These are phyloP conservation scores for Selaginella tamariscina DNA, from an alignment of 75 land plant genomes.

Conservation along the genomic window DNA sequence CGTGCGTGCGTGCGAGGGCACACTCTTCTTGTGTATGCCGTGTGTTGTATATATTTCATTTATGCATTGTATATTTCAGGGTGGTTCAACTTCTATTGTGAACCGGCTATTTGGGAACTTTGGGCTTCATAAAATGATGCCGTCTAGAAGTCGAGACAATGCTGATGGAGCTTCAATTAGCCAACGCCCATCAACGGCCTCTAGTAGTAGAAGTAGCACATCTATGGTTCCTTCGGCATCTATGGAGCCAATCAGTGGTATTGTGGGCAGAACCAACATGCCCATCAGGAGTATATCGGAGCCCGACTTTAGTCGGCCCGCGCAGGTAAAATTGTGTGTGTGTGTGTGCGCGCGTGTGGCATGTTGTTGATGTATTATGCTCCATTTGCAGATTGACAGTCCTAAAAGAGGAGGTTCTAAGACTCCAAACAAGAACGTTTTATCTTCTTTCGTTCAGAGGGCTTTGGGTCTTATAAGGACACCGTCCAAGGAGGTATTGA, in stretches of 20 bases:
- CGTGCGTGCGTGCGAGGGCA: not conserved
- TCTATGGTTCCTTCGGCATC: constrained; percentile 64
- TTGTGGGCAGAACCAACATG: constrained; percentile 33
- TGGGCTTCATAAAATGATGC: constrained; percentile 1
- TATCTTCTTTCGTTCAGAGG: constrained; percentile 35
- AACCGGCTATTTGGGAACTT: not conserved
- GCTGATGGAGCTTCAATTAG: not conserved
- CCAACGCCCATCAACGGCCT: not conserved
- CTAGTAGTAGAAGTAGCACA: constrained; percentile 19
- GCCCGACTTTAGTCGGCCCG: constrained; percentile 65
- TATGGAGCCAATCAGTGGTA: constrained; percentile 50
- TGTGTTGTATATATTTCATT: not conserved
- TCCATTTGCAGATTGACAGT: not conserved
- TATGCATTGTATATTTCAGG: not conserved
- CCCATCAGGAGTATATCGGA: constrained; percentile 74
- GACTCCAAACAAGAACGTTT: not conserved
- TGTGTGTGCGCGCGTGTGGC: not conserved
- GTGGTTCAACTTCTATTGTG: not conserved
- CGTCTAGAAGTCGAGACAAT: not conserved
- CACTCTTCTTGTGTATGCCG: not conserved
- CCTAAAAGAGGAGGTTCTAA: not conserved
- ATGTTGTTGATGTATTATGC: not conserved
- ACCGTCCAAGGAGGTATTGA: constrained; percentile 18
- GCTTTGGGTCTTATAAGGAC: constrained; percentile 45
- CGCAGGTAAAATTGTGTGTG: constrained; percentile 31